Evolutionary conservation across 768 basidiomycete species (phyloP).

Genomic region (Sistotremastrum suecicum): DNA sequence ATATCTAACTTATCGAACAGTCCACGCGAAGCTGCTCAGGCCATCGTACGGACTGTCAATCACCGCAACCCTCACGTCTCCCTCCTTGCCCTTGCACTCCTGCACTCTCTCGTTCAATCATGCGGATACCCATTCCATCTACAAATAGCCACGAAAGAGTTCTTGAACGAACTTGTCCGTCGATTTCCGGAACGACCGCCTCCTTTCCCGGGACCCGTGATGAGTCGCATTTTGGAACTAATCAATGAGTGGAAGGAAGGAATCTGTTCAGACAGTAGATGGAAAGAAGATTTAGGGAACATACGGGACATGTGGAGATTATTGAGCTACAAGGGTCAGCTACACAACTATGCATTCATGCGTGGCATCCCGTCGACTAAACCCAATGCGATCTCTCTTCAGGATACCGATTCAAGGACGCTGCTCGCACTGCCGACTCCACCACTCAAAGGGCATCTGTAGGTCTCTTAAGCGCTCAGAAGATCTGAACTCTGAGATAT

Average conservation of each 20-base stretch:
- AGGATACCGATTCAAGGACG: conserved; percentile 15
- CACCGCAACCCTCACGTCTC: conserved; percentile 88
- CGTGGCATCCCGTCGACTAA: background rate
- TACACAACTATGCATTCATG: background rate
- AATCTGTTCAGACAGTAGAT: conserved; percentile 76
- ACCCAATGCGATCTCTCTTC: background rate
- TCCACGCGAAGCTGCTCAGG: conserved; percentile 85
- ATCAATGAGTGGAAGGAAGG: conserved; percentile 93
- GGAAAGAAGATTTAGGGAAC: conserved; percentile 93
- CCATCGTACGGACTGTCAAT: conserved; percentile 72
- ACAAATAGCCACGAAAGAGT: conserved; percentile 94
- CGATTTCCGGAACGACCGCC: conserved; percentile 97
- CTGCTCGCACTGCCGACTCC: conserved; percentile 4
- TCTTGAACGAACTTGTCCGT: conserved; percentile 94
- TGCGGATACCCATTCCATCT: conserved; percentile 98
- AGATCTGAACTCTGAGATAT: background rate
- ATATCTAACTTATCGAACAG: conserved; percentile 23
- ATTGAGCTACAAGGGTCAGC: conserved; percentile 82
- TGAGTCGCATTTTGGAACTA: conserved; percentile 86
- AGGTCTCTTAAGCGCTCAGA: background rate
- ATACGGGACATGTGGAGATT: conserved; percentile 96
- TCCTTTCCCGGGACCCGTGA: conserved; percentile 86
- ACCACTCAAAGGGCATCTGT: conserved; percentile 3
- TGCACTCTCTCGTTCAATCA: conserved; percentile 85
- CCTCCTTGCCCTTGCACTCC: conserved; percentile 69